Evolutionary conservation across 768 basidiomycete species (phyloP).

Genomic region (Lactifluus echinatus): DNA sequence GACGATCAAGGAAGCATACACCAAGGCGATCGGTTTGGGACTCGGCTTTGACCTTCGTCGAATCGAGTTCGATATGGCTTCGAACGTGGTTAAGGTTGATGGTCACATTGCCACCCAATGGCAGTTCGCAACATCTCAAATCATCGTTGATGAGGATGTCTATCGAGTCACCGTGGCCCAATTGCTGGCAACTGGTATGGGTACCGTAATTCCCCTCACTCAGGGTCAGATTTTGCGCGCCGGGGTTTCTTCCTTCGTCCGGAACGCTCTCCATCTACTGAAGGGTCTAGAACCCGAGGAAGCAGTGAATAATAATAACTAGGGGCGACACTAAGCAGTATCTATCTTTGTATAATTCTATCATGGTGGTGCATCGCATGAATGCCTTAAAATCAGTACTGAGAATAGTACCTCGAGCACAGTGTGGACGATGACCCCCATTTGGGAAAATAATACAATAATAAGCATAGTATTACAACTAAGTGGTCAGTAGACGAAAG

Average conservation of each 20-base stretch:
- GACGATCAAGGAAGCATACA: slow-evolving; percentile 90
- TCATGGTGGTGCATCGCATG: background rate
- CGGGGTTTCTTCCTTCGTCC: slow-evolving; percentile 15
- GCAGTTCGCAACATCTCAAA: slow-evolving; percentile 55
- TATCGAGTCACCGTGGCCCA: slow-evolving; percentile 66
- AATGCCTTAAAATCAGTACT: slow-evolving; percentile 8
- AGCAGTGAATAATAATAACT: background rate
- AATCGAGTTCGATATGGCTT: slow-evolving; percentile 56
- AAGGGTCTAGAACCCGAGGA: slow-evolving; percentile 10
- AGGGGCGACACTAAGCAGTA: slow-evolving; percentile 5
- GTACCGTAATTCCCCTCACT: slow-evolving; percentile 5
- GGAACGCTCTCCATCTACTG: slow-evolving; percentile 14
- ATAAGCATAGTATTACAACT: slow-evolving; percentile 15
- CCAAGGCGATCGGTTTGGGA: slow-evolving; percentile 77
- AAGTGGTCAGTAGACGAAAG: slow-evolving; percentile 16
- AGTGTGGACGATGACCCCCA: slow-evolving; percentile 1
- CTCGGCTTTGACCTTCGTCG: slow-evolving; percentile 76
- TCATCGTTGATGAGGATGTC: slow-evolving; percentile 38
- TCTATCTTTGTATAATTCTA: background rate
- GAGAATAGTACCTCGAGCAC: background rate
- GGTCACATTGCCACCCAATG: slow-evolving; percentile 49
- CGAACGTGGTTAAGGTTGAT: slow-evolving; percentile 51
- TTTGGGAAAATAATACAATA: slow-evolving; percentile 16
- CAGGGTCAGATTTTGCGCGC: slow-evolving; percentile 10
- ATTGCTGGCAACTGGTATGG: slow-evolving; percentile 37